These are phyloP conservation scores for Kodamaea leandrae DNA, from an alignment of 805 yeast genomes.

Conservation along the genomic window DNA sequence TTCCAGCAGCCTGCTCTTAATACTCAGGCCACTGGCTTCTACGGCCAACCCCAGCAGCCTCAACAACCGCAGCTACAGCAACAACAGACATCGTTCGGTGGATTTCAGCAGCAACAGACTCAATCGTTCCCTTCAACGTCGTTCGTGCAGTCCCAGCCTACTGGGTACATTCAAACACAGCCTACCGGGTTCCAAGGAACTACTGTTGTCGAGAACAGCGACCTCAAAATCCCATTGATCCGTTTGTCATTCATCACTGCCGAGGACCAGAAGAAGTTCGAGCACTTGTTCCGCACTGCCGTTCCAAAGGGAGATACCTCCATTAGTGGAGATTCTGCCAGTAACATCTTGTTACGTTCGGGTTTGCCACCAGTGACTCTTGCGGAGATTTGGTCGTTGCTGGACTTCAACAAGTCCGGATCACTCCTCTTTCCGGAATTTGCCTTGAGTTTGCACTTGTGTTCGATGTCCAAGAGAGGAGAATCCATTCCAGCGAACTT, in stretches of 20 bases:
- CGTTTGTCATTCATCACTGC: constrained; percentile 83
- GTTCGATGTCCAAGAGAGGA: constrained; percentile 74
- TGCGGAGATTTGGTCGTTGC: constrained; percentile 84
- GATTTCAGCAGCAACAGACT: constrained; percentile 11
- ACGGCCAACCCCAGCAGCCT: constrained; percentile 26
- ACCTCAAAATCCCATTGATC: constrained; percentile 66
- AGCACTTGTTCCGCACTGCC: constrained; percentile 75
- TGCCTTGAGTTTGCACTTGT: constrained; percentile 85
- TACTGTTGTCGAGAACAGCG: constrained; percentile 50
- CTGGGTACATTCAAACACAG: constrained; percentile 40
- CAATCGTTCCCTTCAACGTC: constrained; percentile 11
- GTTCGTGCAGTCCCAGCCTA: constrained; percentile 29
- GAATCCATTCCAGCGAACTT: constrained; percentile 70
- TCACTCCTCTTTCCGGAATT: constrained; percentile 88
- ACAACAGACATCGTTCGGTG: constrained; percentile 19
- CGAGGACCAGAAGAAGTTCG: constrained; percentile 83
- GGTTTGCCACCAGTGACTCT: constrained; percentile 70
- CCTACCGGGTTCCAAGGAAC: constrained; percentile 46
- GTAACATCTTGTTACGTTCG: constrained; percentile 75
- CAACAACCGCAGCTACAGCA: constrained; percentile 30
- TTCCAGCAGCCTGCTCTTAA: constrained; percentile 21
- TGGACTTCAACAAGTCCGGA: constrained; percentile 89
- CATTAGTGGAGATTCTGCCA: constrained; percentile 69
- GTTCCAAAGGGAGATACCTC: constrained; percentile 70
- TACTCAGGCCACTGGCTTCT: constrained; percentile 26